Evolutionary conservation across 108 stramenopile genomes (phyloP), one percentile per base, ranked within the genome.

Genomic region (Cylindrotheca fusiformis): DNA sequence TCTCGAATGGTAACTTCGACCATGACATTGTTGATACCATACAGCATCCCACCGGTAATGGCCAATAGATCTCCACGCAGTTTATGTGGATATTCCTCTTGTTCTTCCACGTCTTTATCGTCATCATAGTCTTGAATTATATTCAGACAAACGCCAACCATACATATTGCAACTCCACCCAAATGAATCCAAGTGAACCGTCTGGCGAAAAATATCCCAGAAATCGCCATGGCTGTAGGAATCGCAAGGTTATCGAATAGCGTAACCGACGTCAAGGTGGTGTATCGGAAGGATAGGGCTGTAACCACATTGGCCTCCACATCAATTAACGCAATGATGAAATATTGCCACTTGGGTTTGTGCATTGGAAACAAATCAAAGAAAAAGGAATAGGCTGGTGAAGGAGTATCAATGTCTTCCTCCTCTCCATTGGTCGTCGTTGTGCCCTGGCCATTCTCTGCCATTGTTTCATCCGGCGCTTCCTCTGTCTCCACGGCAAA

Each of bases 181-280:
- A 86, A 56, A 52, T 99, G 97, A 20, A 69, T 52, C 30, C 53
- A 24, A 0, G 52, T 79, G 68, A 96, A 98, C 27, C 51, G 31
- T 28, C 86, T 75, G 2, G 71, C 58, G 45, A 99, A 78, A 27
- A 90, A 83, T 4, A 84, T 51, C 32, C 55, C 51, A 14, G 91
- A 92, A 6, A 97, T 46, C 26, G 97, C 49, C 91, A 99, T 98
- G 19, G 94, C 85, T 41, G 92, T 72, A 0, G 97, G 98, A 25
- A 99, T 98, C 22, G 95, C 85, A 32, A 98, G 71, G 21, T 93
- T 82, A 71, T 98, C 97, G 14, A 98, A 79, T 41, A 99, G 71
- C 21, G 93, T 80, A 4, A 96, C 93, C 27, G 84, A 90, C 5
- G 97, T 94, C 46, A 98, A 76, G 18, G 90, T 94, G 5, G 98